Conservation (phyloP, 495 filamentous ascomycete genomes). For the Xylaria telfairii region DNA sequence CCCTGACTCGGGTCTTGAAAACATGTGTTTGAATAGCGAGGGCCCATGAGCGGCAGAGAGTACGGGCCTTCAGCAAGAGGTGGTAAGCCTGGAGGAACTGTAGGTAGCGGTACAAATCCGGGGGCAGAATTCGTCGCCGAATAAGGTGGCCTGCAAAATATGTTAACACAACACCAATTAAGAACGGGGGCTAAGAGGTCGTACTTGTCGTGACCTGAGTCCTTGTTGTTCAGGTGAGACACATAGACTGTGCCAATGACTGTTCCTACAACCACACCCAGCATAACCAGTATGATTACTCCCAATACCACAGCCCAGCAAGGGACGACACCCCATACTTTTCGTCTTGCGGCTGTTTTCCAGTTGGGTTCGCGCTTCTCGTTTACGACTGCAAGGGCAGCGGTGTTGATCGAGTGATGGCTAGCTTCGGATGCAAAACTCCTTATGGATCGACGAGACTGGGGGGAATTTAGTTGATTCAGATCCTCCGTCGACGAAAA, state of each 20-base stretch:
- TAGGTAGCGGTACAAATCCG: constrained; percentile 68
- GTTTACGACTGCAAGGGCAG: constrained; percentile 32
- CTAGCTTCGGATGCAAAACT: constrained; percentile 55
- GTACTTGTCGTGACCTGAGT: constrained; percentile 29
- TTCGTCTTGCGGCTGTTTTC: constrained; percentile 62
- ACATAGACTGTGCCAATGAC: constrained; percentile 49
- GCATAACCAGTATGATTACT: constrained; percentile 57
- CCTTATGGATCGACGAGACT: constrained; percentile 57
- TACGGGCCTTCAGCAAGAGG: constrained; percentile 70
- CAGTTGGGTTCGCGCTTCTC: constrained; percentile 61
- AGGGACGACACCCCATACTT: constrained; percentile 67
- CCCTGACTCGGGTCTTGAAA: constrained; percentile 64
- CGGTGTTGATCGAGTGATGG: constrained; percentile 48
- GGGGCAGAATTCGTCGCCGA: constrained; percentile 50
- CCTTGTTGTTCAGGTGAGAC: constrained; percentile 36
- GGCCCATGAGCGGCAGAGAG: constrained; percentile 61
- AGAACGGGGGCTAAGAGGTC: not conserved
- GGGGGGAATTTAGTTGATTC: constrained; percentile 47
- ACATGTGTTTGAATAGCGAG: constrained; percentile 69
- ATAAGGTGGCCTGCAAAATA: constrained; percentile 23
- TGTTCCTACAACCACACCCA: constrained; percentile 69
- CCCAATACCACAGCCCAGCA: constrained; percentile 68
- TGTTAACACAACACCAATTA: constrained; percentile 25
- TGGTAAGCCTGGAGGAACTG: constrained; percentile 62
- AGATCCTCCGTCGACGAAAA: constrained; percentile 61